These are phyloP conservation scores for Ustilago shanxiensis DNA, from an alignment of 1,284 basidiomycete species.

Conservation along the genomic window DNA sequence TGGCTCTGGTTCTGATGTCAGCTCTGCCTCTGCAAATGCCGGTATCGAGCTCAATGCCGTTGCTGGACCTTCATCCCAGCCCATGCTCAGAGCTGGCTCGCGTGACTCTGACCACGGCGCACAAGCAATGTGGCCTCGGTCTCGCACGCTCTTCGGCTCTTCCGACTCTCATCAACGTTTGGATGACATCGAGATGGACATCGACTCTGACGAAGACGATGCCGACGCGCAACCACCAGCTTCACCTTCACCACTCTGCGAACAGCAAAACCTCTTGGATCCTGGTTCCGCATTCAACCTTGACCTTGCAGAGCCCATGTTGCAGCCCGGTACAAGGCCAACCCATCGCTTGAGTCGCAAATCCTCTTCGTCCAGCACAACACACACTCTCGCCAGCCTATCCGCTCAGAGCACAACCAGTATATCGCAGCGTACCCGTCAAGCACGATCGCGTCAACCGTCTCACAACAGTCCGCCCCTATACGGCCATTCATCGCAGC, in stretches of 20 bases:
- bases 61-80: constrained; percentile 43
- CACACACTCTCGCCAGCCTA: constrained; percentile 30
- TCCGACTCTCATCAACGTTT: constrained; percentile 28
- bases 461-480: constrained; percentile 23
- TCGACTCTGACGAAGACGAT: constrained; percentile 50
- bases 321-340: constrained; percentile 46
- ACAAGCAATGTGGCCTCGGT: constrained; percentile 20
- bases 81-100: constrained; percentile 36
- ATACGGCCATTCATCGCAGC: constrained; percentile 10
- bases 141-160: constrained; percentile 33
- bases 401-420: constrained; percentile 10
- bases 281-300: constrained; percentile 17
- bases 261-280: constrained; percentile 32
- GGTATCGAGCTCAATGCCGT: constrained; percentile 36
- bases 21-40: constrained; percentile 33
- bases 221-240: constrained; percentile 39
- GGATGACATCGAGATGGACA: constrained; percentile 47
- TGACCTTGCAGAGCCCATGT: constrained; percentile 35
- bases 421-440: constrained; percentile 17
- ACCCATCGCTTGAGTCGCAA: constrained; percentile 36
- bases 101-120: constrained; percentile 13
- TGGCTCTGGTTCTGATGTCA: constrained; percentile 44
- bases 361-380: constrained; percentile 33
- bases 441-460: constrained; percentile 27
- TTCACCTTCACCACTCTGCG: constrained; percentile 52